Evolutionary conservation across 306 rosid species (phyloP), one percentile per base, ranked within the genome.

Genomic region (Arachis stenosperma): DNA sequence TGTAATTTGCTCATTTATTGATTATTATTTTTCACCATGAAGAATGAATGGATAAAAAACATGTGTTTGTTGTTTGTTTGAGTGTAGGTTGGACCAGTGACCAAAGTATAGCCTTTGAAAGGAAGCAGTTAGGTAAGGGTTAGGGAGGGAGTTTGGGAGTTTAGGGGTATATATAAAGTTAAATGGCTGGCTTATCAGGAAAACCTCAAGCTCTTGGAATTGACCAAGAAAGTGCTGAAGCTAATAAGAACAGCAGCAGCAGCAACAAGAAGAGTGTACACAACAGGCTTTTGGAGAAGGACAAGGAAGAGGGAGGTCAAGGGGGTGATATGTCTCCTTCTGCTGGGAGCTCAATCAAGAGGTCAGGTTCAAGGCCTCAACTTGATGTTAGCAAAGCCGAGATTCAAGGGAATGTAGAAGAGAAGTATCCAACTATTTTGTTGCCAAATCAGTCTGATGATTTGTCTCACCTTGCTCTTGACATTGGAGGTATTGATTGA

Each of bases 391-490:
- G 98, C 83, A 95, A 95, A 76, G 99, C 99, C 57, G 96, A 91
- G 67, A 91, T 95, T 79, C 85, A 90, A 76, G 91, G 89, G 0
- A 90, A 86, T 82, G 86, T 84, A 17, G 98, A 88, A 81, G 98
- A 87, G 86, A 91, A 84, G 74, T 84, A 92, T 79, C 99, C 98
- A 13, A 87, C 96, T 9, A 95, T 95, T 65, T 84, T 95, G 75
- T 76, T 91, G 85, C 99, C 99, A 17, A 95, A 95, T 71, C 99
- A 95, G 78, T 91, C 99, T 69, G 98, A 95, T 84, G 96, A 95
- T 75, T 70, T 95, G 30, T 90, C 93, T 78, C 99, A 91, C 69
- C 79, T 95, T 6, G 96, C 98, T 75, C 83, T 95, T 73, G 99
- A 95, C 70, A 86, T 95, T 83, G 99, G 99, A 86, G 99, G 98